phyloP scores from a whole-genome alignment of 306 rosid genomes.

The Acacia confusa region DNA sequence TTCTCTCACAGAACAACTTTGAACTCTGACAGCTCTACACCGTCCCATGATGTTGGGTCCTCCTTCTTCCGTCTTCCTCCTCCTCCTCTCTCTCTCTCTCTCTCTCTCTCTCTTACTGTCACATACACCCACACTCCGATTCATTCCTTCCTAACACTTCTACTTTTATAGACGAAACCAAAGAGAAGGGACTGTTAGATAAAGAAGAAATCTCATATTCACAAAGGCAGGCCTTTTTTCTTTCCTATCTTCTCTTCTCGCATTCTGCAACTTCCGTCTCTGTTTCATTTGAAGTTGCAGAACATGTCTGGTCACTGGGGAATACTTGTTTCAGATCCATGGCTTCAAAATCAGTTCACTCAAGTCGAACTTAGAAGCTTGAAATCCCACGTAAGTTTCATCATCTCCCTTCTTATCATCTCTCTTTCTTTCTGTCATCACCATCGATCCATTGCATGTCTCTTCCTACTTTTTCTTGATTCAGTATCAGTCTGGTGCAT shows the following conservation, averaged over 20 bases:
- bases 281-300: not conserved
- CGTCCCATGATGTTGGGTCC: constrained; percentile 55
- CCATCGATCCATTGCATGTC: not conserved
- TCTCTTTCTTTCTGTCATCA: no score
- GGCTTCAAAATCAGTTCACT: constrained; percentile 95
- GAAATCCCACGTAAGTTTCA: constrained; percentile 66
- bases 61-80: not conserved
- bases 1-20: constrained; percentile 42
- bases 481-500: not conserved
- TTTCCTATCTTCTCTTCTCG: not conserved
- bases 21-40: constrained; percentile 70
- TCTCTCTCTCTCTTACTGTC: not conserved
- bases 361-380: constrained; percentile 96
- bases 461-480: not conserved
- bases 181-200: constrained; percentile 29
- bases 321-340: constrained; percentile 98
- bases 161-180: constrained; percentile 15
- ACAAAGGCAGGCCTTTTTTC: not conserved
- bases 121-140: not conserved
- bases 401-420: constrained; percentile 1
- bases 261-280: constrained; percentile 6
- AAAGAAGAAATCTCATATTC: not conserved
- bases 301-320: constrained; percentile 86
- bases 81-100: constrained; percentile 19
- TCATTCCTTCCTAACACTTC: constrained; percentile 1